Conservation (phyloP, 345 rosid genomes). For the Camelina laxa region DNA sequence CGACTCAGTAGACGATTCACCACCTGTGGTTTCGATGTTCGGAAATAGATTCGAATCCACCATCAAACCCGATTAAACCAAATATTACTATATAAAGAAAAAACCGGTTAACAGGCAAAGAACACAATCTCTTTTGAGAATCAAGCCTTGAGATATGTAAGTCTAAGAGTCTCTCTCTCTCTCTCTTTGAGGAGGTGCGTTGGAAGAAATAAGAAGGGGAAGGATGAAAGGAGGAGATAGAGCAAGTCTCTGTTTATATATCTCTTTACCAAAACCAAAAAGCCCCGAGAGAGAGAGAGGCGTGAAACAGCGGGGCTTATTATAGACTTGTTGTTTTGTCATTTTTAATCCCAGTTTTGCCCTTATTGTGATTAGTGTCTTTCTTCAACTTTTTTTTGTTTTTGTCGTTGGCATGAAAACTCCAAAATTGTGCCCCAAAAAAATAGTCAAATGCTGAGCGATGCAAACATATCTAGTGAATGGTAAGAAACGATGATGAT, state of each 20-base stretch:
- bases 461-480: background rate
- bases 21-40: slow-evolving; percentile 33
- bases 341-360: too few relatives aligned
- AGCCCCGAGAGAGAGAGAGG: background rate
- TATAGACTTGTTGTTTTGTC: background rate
- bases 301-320: slow-evolving; percentile 45
- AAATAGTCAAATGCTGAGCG: background rate
- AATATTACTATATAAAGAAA: background rate
- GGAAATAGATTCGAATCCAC: slow-evolving; percentile 41
- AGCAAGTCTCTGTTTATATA: slow-evolving; percentile 20
- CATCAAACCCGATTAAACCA: slow-evolving; percentile 39
- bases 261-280: slow-evolving; percentile 5
- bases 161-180: slow-evolving; percentile 3
- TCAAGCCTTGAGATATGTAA: background rate
- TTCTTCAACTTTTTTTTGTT: background rate
- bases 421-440: background rate
- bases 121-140: slow-evolving; percentile 5
- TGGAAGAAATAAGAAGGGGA: background rate
- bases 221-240: slow-evolving; percentile 17
- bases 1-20: slow-evolving; percentile 47
- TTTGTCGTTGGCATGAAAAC: background rate
- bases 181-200: background rate
- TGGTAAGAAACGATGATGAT: background rate
- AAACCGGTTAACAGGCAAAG: background rate
- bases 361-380: background rate